phyloP scores from a whole-genome alignment of 192 early-diverging fungal species.

The Geranomyces variabilis region DNA sequence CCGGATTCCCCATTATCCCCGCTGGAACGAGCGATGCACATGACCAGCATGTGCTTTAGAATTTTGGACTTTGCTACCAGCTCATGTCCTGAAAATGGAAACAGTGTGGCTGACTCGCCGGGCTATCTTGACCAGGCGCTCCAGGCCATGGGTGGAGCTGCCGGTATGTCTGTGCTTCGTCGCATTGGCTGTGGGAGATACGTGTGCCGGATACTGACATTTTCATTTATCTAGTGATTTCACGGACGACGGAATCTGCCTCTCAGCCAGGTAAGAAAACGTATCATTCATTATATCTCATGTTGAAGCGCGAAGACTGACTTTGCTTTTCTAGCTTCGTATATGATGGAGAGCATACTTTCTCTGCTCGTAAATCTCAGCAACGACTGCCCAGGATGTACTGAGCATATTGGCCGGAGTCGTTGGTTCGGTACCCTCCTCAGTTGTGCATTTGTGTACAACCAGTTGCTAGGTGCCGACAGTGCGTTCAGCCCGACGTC shows the following conservation, averaged over 20 bases:
- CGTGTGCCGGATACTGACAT: background rate
- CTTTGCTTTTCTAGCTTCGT: background rate
- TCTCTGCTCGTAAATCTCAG: conserved; percentile 30
- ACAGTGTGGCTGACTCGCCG: background rate
- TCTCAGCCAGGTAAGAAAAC: background rate
- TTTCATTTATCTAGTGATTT: background rate
- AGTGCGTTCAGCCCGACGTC: background rate
- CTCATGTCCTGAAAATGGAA: background rate
- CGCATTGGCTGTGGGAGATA: background rate
- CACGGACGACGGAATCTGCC: background rate
- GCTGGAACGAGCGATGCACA: too few species aligned
- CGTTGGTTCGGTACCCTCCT: conserved; percentile 1
- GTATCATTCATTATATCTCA: background rate
- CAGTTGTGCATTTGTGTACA: conserved; percentile 15
- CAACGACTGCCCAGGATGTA: conserved; percentile 9
- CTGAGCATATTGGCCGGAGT: conserved; percentile 7
- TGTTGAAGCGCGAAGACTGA: too few species aligned
- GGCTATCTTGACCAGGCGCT: conserved; percentile 2
- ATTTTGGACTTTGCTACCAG: conserved; percentile 13
- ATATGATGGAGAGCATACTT: background rate
- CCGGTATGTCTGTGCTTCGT: background rate
- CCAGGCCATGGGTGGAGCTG: background rate
- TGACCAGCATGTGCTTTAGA: background rate
- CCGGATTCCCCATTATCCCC: too few species aligned
- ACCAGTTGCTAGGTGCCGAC: conserved; percentile 5